Conservation (phyloP, 352 stramenopile genomes). For the Pseudoperonospora humuli region DNA sequence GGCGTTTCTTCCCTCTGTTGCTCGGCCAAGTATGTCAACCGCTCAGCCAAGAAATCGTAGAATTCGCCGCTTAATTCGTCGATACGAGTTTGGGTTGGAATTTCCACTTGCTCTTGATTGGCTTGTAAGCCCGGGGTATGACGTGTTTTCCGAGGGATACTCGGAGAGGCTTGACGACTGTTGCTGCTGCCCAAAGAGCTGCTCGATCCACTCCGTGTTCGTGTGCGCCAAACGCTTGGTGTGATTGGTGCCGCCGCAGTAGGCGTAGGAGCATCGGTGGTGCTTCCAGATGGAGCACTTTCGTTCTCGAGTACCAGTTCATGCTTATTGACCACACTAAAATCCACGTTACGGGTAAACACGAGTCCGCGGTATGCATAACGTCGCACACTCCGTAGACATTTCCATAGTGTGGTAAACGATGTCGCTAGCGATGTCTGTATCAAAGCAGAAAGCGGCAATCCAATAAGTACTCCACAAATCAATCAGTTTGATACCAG, state of each 20-base stretch:
- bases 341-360: constrained; percentile 62
- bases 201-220: constrained; percentile 38
- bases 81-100: constrained; percentile 49
- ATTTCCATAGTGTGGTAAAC: constrained; percentile 67
- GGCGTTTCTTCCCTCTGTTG: constrained; percentile 13
- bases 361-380: constrained; percentile 70
- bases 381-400: constrained; percentile 65
- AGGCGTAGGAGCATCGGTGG: constrained; percentile 16
- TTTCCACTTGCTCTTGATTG: constrained; percentile 53
- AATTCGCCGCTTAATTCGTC: constrained; percentile 53
- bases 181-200: constrained; percentile 30
- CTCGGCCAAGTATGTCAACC: constrained; percentile 28
- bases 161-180: constrained; percentile 31
- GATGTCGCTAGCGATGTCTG: constrained; percentile 46
- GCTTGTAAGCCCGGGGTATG: constrained; percentile 40
- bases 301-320: constrained; percentile 40
- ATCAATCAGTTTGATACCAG: neutral
- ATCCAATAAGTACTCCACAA: neutral
- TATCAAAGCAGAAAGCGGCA: neutral
- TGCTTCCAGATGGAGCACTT: constrained; percentile 5
- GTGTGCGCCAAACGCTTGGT: constrained; percentile 37
- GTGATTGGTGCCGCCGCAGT: constrained; percentile 22
- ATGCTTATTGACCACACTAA: constrained; percentile 63
- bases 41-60: constrained; percentile 48
- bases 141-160: constrained; percentile 18